Evolutionary conservation across 83 land plant genomes (phyloP), one percentile per base, ranked within the genome.

Genomic region (Isoetes engelmannii): DNA sequence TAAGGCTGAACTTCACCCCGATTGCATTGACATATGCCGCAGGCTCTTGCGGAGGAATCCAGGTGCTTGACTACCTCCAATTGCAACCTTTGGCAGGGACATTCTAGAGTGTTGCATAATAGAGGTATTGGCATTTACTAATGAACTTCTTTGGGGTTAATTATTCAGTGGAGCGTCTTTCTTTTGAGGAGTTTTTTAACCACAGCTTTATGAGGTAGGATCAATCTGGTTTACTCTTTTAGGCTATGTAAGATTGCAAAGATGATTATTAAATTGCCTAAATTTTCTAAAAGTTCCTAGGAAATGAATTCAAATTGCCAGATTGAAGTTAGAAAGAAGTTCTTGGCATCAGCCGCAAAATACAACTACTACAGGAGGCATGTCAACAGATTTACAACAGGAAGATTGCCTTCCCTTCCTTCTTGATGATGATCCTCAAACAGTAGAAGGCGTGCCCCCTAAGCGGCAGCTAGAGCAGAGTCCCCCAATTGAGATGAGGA

Each of bases 181-280:
- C 97, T 55, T 89, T 95, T 76, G 99, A 95, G 76, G 99, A 95
- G 70, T 95, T 95, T 49, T 89, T 95, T 41, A 86, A 79, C 65
- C 99, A 95, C 59, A 84, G 65, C 41, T 93, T 90, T 69, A 80
- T 93, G 76, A 59, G 62, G 62, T 59, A 59, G 10, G 28, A 37
- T 59, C 19, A 37, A 28, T 28, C 37, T 28, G 37, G 37, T n/a
- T n/a, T n/a, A n/a, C n/a, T n/a, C n/a, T n/a, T n/a, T n/a, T n/a
- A n/a, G n/a, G n/a, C n/a, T 28, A 28, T 28, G 37, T 28, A 28
- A 2, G 2, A 0, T 28, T 28, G 37, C 37, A 28, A 28, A 28
- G 37, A 28, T 28, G 37, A 28, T 28, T 28, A 28, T 28, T 28
- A 28, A 10, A 59, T 51, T 51, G 13, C 55, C 55, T 51, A 12